Evolutionary conservation across 768 basidiomycete genomes (phyloP).

Genomic region (Cystobasidium tubakii): DNA sequence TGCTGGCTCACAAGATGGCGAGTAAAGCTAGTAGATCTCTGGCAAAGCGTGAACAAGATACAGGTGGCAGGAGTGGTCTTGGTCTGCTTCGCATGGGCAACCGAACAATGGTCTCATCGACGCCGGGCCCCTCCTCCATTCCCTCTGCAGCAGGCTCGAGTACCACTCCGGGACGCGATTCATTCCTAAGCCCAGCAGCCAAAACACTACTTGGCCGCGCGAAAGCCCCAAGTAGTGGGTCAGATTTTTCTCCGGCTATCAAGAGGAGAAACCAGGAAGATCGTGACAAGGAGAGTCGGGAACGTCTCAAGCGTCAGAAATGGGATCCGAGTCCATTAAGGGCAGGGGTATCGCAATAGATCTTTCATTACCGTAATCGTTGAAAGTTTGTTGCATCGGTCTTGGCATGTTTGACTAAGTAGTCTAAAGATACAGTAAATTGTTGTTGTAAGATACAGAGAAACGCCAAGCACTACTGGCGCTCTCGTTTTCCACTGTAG

Average conservation of each 20-base stretch:
- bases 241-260: not conserved
- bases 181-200: slow-evolving; percentile 35
- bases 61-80: not conserved
- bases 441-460: slow-evolving; percentile 12
- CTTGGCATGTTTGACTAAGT: not conserved
- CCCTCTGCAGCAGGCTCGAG: not conserved
- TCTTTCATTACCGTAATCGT: not conserved
- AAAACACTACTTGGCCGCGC: slow-evolving; percentile 25
- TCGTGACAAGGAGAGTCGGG: slow-evolving; percentile 11
- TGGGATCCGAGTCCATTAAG: slow-evolving; percentile 33
- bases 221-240: not conserved
- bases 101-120: not conserved
- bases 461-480: not conserved
- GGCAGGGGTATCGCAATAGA: not conserved
- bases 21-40: slow-evolving; percentile 74
- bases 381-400: no score
- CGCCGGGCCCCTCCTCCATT: slow-evolving; percentile 10
- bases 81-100: not conserved
- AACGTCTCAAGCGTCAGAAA: slow-evolving; percentile 16
- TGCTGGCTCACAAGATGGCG: slow-evolving; percentile 72
- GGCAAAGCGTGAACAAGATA: slow-evolving; percentile 11
- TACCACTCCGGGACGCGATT: slow-evolving; percentile 24
- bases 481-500: not conserved
- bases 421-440: not conserved
- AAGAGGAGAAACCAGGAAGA: slow-evolving; percentile 6